These are phyloP conservation scores for Neurospora hispaniola DNA, from an alignment of 495 filamentous ascomycete genomes.

Conservation along the genomic window DNA sequence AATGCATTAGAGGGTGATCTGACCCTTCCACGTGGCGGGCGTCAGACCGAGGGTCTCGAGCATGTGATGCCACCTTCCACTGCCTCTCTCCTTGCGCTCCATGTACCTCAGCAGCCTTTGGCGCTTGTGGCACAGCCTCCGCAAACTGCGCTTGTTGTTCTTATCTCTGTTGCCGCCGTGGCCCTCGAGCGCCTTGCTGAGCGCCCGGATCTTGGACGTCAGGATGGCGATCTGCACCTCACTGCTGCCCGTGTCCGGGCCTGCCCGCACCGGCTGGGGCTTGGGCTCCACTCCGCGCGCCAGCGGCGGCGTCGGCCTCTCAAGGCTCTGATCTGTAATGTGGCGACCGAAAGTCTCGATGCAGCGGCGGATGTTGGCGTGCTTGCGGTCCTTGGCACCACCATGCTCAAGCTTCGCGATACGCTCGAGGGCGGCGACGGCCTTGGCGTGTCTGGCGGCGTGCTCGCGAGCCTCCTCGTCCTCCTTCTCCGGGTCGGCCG, in stretches of 20 bases:
- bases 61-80: slow-evolving; percentile 76
- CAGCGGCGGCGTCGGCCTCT: slow-evolving; percentile 36
- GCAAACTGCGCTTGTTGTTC: slow-evolving; percentile 84
- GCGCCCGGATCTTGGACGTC: slow-evolving; percentile 81
- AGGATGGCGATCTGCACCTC: slow-evolving; percentile 98
- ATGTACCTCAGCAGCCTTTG: slow-evolving; percentile 83
- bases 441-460: slow-evolving; percentile 38
- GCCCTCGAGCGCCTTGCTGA: slow-evolving; percentile 52
- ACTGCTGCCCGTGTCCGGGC: slow-evolving; percentile 81
- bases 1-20: slow-evolving; percentile 59
- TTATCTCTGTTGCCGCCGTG: slow-evolving; percentile 59
- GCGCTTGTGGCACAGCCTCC: slow-evolving; percentile 74
- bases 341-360: slow-evolving; percentile 85
- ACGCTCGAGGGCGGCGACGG: slow-evolving; percentile 56
- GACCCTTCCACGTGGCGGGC: slow-evolving; percentile 74
- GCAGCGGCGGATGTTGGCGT: slow-evolving; percentile 71
- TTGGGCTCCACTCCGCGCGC: slow-evolving; percentile 26
- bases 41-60: slow-evolving; percentile 73
- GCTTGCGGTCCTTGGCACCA: slow-evolving; percentile 61
- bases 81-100: slow-evolving; percentile 79
- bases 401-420: slow-evolving; percentile 68
- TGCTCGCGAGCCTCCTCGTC: slow-evolving; percentile 24
- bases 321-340: slow-evolving; percentile 62
- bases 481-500: slow-evolving; percentile 38
- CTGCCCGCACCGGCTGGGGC: slow-evolving; percentile 57